Evolutionary conservation across 495 filamentous ascomycete genomes (phyloP).

Genomic region (Halenospora varia): DNA sequence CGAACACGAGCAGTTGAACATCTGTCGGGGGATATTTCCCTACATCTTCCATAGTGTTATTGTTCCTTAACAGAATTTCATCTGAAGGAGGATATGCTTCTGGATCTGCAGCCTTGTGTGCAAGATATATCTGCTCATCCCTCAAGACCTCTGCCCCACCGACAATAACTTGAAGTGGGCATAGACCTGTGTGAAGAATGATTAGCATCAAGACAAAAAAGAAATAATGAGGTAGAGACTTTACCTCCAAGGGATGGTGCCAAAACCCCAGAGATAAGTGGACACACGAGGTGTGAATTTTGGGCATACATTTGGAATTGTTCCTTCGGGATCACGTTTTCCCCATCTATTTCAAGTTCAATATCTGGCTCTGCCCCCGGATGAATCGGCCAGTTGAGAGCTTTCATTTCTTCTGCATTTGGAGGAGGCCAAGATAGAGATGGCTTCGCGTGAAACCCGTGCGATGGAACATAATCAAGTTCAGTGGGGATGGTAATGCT

Average conservation of each 20-base stretch:
- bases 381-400: neutral
- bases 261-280: neutral
- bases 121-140: conserved; percentile 89
- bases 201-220: conserved; percentile 75
- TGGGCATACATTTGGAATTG: conserved; percentile 60
- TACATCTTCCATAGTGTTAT: conserved; percentile 42
- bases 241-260: conserved; percentile 50
- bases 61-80: conserved; percentile 36
- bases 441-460: neutral
- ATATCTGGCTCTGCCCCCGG: neutral
- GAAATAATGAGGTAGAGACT: conserved; percentile 76
- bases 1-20: conserved; percentile 90
- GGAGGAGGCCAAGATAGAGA: neutral
- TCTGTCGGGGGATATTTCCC: conserved; percentile 69
- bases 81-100: conserved; percentile 61
- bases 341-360: conserved; percentile 50
- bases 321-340: conserved; percentile 66
- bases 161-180: conserved; percentile 74
- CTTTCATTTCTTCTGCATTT: conserved; percentile 32
- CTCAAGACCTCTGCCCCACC: conserved; percentile 81
- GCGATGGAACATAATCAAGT: neutral
- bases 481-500: neutral
- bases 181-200: conserved; percentile 73
- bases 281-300: neutral
- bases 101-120: conserved; percentile 85